These are phyloP conservation scores for Fusarium longipes DNA, from an alignment of 2,329 filamentous ascomycete species.

Conservation along the genomic window DNA sequence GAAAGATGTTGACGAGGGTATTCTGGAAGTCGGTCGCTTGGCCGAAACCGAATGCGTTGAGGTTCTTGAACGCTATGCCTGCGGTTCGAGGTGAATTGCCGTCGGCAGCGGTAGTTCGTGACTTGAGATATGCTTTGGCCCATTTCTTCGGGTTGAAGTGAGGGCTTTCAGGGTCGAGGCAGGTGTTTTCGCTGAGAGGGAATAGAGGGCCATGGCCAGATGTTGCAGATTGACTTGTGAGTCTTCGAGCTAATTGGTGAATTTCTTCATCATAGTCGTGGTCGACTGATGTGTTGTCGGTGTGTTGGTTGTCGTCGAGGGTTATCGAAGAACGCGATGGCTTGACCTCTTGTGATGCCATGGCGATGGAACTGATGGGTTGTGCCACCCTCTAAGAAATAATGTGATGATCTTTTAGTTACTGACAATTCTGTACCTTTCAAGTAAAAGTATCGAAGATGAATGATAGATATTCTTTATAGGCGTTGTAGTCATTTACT, in stretches of 20 bases:
- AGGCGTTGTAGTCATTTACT: background rate
- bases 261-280: conserved; percentile 6
- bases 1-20: conserved; percentile 67
- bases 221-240: conserved; percentile 19
- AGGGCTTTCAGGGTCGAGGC: conserved; percentile 54
- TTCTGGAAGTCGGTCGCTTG: conserved; percentile 75
- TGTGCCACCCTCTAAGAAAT: background rate
- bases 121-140: conserved; percentile 53
- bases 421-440: background rate
- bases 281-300: background rate
- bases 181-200: conserved; percentile 24
- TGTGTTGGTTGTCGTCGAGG: background rate
- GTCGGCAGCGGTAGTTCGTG: conserved; percentile 47
- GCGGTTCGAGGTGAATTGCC: conserved; percentile 66
- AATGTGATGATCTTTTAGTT: background rate
- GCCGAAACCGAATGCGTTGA: conserved; percentile 73
- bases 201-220: conserved; percentile 35
- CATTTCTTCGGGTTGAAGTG: conserved; percentile 57
- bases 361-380: background rate
- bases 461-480: background rate
- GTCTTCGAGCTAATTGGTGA: conserved; percentile 23
- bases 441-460: too few species aligned
- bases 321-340: conserved; percentile 9
- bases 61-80: conserved; percentile 71
- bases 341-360: background rate